Conservation (phyloP, 306 rosid species). For the Castanospermum australe region DNA sequence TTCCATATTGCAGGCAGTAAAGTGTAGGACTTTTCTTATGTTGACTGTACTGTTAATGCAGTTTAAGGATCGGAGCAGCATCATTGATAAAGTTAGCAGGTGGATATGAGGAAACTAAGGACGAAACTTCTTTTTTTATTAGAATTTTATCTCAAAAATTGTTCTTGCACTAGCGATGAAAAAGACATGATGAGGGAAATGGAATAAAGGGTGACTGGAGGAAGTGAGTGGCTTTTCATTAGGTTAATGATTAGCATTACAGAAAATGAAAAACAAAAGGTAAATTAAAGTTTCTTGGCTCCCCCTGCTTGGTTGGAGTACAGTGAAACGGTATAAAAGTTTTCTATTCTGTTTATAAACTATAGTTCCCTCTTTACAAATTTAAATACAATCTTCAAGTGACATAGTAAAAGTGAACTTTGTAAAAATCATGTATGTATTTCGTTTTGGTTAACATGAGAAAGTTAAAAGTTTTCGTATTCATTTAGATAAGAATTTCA, state of each 20-base stretch:
- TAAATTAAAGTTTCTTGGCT: not conserved
- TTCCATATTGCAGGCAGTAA: not conserved
- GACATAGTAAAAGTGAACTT: not conserved
- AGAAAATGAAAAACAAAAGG: not conserved
- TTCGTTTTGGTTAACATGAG: too few species aligned
- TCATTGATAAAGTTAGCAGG: constrained; percentile 2
- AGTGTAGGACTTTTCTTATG: not conserved
- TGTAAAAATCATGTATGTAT: too few species aligned
- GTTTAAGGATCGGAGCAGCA: constrained; percentile 3
- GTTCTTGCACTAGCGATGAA: not conserved
- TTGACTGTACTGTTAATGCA: not conserved
- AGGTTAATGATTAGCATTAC: not conserved
- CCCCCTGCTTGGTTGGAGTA: not conserved
- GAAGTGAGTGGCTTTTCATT: not conserved
- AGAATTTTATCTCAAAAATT: not conserved
- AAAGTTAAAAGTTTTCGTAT: too few species aligned
- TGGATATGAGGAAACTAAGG: not conserved
- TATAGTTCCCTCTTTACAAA: not conserved
- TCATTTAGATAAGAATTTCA: too few species aligned
- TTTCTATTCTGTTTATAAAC: not conserved
- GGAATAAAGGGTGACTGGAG: not conserved
- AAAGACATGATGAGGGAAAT: not conserved
- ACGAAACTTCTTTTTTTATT: not conserved
- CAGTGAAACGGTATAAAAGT: not conserved
- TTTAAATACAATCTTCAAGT: not conserved